Evolutionary conservation across 202 grass and related monocot genomes (phyloP).

Genomic region (Carex arenaria): DNA sequence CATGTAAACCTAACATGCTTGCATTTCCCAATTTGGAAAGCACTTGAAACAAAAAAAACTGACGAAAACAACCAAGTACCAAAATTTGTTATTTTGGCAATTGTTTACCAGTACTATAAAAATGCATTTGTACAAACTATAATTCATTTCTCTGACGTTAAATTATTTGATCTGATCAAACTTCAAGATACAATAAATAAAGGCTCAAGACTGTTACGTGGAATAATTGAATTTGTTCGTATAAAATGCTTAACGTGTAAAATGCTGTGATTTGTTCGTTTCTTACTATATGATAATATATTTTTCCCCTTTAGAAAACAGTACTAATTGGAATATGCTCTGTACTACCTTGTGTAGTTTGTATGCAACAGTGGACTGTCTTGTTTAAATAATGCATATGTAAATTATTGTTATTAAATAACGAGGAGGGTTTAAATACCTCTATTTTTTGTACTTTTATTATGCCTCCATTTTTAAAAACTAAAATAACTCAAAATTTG

Average conservation of each 20-base stretch:
- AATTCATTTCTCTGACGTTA: neutral
- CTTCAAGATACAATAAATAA: neutral
- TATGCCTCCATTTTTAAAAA: too few species aligned
- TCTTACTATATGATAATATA: neutral
- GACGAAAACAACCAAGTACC: too few species aligned
- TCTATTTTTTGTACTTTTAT: too few species aligned
- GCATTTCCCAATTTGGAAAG: too few species aligned
- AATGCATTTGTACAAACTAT: too few species aligned
- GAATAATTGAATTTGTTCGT: neutral
- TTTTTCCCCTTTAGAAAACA: neutral
- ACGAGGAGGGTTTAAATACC: too few species aligned
- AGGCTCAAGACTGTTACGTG: neutral
- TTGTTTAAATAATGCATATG: neutral
- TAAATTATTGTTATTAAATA: slow-evolving; percentile 6
- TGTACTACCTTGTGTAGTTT: neutral
- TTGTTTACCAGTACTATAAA: too few species aligned
- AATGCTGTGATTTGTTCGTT: slow-evolving; percentile 6
- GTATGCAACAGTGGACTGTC: neutral
- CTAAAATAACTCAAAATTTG: too few species aligned
- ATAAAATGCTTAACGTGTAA: neutral
- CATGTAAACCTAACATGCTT: too few species aligned
- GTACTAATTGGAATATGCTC: neutral
- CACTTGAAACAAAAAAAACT: too few species aligned
- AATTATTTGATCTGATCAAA: neutral
- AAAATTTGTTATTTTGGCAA: too few species aligned